Evolutionary conservation across 306 rosid species (phyloP).

Genomic region (Prunus fruticosa): DNA sequence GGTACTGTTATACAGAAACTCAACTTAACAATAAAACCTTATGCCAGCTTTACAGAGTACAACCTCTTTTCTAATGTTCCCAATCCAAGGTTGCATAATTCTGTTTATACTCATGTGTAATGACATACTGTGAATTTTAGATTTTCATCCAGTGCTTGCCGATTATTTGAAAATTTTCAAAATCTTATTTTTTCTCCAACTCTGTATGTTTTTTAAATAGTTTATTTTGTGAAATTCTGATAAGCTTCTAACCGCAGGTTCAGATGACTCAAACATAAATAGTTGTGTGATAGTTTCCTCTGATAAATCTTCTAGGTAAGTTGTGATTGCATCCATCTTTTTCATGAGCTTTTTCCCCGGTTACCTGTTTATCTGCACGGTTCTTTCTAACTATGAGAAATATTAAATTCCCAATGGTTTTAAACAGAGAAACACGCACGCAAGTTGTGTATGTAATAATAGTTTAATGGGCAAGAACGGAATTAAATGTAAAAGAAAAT

Average conservation of each 20-base stretch:
- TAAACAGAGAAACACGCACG: background rate
- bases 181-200: background rate
- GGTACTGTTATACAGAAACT: background rate
- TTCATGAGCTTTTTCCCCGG: background rate
- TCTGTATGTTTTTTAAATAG: background rate
- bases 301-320: constrained; percentile 48
- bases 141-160: background rate
- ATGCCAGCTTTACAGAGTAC: background rate
- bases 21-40: background rate
- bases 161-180: too few species aligned
- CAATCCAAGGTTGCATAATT: background rate
- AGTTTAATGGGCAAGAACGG: background rate
- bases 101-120: background rate
- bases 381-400: constrained; percentile 10
- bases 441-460: background rate
- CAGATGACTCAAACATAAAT: constrained; percentile 34
- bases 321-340: constrained; percentile 20
- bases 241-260: constrained; percentile 24
- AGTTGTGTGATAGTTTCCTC: constrained; percentile 25
- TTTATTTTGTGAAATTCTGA: constrained; percentile 22
- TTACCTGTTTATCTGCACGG: constrained; percentile 15
- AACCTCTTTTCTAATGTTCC: background rate
- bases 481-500: background rate
- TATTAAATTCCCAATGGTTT: background rate
- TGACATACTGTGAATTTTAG: background rate